These are phyloP conservation scores for Leccinellum rugosiceps DNA, from an alignment of 768 basidiomycete species.

Conservation along the genomic window DNA sequence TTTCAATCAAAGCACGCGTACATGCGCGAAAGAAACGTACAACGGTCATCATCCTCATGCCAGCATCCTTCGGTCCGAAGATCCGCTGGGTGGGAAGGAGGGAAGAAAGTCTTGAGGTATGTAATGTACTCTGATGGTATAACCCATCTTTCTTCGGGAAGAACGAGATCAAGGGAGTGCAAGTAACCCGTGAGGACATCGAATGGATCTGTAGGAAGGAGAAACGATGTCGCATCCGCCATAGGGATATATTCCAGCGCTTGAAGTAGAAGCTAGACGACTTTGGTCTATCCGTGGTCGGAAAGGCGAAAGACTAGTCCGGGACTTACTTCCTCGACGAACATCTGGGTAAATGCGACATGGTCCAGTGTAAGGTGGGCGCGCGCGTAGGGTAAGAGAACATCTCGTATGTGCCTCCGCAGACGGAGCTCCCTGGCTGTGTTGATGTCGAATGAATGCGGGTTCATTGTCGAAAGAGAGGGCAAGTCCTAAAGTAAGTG, in stretches of 20 bases:
- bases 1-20: conserved; percentile 6
- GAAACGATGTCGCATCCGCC: conserved; percentile 49
- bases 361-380: conserved; percentile 55
- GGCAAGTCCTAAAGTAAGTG: background rate
- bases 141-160: conserved; percentile 44
- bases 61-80: conserved; percentile 39
- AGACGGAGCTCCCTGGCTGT: conserved; percentile 21
- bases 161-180: conserved; percentile 30
- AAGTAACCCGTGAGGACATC: conserved; percentile 38
- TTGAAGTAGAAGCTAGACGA: conserved; percentile 39
- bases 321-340: conserved; percentile 42
- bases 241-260: conserved; percentile 43
- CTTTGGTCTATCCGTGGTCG: background rate
- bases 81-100: conserved; percentile 17
- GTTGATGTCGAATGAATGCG: conserved; percentile 16
- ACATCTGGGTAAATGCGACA: conserved; percentile 48
- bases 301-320: background rate
- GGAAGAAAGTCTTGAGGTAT: conserved; percentile 20
- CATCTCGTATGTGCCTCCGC: conserved; percentile 47
- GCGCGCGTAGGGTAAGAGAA: conserved; percentile 53
- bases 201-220: conserved; percentile 55
- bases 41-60: conserved; percentile 25
- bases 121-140: conserved; percentile 23
- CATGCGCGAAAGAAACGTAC: conserved; percentile 30
- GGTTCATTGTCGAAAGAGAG: conserved; percentile 11